Evolutionary conservation across 2,329 filamentous ascomycete species (phyloP).

Genomic region (Cryphonectria japonica): DNA sequence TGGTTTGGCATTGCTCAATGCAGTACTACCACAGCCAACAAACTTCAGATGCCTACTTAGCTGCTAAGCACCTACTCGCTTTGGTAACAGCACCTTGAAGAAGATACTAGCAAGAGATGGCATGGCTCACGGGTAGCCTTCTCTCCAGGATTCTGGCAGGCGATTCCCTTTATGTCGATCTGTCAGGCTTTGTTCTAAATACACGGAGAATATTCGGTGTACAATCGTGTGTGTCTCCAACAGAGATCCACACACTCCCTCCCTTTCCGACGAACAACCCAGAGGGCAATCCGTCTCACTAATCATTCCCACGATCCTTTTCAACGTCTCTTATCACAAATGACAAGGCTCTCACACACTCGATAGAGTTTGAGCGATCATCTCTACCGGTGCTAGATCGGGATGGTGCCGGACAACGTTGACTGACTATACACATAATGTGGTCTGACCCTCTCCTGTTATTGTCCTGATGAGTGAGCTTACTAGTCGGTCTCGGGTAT

Average conservation of each 20-base stretch:
- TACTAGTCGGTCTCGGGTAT: background rate
- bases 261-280: background rate
- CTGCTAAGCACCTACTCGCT: no score
- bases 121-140: no score
- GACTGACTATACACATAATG: conserved; percentile 16
- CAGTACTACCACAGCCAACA: background rate
- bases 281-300: background rate
- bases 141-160: background rate
- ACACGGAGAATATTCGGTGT: background rate
- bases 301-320: background rate
- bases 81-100: no score
- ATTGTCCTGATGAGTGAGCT: conserved; percentile 4
- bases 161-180: background rate
- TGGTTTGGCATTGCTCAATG: background rate
- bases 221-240: background rate
- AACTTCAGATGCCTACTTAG: no score
- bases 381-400: conserved; percentile 1
- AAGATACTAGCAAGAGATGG: no score
- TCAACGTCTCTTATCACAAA: background rate
- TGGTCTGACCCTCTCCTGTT: conserved; percentile 29
- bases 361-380: conserved; percentile 16
- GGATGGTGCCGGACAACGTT: conserved; percentile 9
- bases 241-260: background rate
- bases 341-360: conserved; percentile 4
- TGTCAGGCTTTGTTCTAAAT: no score